phyloP scores from a whole-genome alignment of 495 filamentous ascomycete genomes.

The Rhypophila decipiens region DNA sequence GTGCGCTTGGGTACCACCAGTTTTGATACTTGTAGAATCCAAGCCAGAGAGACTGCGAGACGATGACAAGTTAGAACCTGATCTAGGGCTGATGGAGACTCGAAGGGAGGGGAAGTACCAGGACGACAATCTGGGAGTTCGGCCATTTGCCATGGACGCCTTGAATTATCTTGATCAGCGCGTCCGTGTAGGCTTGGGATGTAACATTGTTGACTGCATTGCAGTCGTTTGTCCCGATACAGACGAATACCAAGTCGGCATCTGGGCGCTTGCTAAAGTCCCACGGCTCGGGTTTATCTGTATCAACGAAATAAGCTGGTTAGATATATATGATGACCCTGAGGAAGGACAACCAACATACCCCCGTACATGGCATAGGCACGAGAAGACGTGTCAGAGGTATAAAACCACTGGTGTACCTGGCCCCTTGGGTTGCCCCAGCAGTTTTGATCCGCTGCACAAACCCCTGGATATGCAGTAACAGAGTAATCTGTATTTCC shows the following conservation, averaged over 20 bases:
- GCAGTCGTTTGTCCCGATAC: conserved; percentile 63
- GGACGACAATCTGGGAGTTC: conserved; percentile 54
- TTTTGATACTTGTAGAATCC: conserved; percentile 49
- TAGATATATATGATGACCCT: background rate
- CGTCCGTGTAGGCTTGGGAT: conserved; percentile 44
- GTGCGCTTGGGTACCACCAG: conserved; percentile 42
- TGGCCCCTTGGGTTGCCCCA: conserved; percentile 52
- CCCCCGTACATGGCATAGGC: conserved; percentile 45
- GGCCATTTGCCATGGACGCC: conserved; percentile 57
- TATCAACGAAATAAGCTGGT: background rate
- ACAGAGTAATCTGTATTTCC: conserved; percentile 60
- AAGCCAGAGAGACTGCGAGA: conserved; percentile 54
- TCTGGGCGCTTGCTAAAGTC: conserved; percentile 52
- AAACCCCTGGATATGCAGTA: conserved; percentile 58
- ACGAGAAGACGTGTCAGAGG: conserved; percentile 52
- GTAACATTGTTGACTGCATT: conserved; percentile 55
- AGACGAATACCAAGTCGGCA: conserved; percentile 61
- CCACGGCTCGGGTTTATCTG: conserved; percentile 51
- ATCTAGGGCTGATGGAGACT: background rate
- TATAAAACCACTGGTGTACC: conserved; percentile 60
- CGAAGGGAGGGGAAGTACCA: conserved; percentile 36
- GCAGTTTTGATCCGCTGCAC: conserved; percentile 51
- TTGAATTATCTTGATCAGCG: conserved; percentile 54
- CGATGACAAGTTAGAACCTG: background rate
- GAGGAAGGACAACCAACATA: conserved; percentile 4